Evolutionary conservation across 1,284 basidiomycete genomes (phyloP), one percentile per base, ranked within the genome.

Genomic region (Ceratobasidium sp.): DNA sequence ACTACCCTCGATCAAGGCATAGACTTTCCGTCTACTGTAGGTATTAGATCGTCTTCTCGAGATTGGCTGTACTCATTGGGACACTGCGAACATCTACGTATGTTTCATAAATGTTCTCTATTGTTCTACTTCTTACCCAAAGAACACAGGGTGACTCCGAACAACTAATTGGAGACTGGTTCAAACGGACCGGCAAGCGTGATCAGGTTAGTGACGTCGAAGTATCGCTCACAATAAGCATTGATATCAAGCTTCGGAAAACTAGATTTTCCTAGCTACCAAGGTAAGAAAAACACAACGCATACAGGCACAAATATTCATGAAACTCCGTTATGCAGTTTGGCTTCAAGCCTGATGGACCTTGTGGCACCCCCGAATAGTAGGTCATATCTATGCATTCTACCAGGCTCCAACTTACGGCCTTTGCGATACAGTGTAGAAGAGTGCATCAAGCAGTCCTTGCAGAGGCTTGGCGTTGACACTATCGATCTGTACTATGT

Each of bases 231-330:
- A 18, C 11, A 38, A 18, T 57, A 57, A 16, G 13, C 30, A n/a
- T 16, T 30, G 18, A 8, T 5, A 7, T 38, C 55, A 5, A 18
- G 18, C 35, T 11, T 2, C 26, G 38, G 35, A 35, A 2, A 3
- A 35, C 14, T 23, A 83, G 54, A 83, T 85, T 66, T 85, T 85
- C 79, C 78, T 86, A 0, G 83, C 84, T 1, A 85, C 84, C 32
- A 89, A 89, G 78, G 87, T 87, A 41, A 69, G 52, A 52, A 35
- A 18, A n/a, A 8, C 30, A 7, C 21, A 35, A 32, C 35, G 18
- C 26, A n/a, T 50, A 26, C 7, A 21, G 7, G 59, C n/a, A 16
- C 49, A 6, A 13, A 21, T 21, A 21, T 23, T 43, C 18, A 23
- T 23, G 5, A n/a, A 6, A 28, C 50, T 16, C 1, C 9, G 9